phyloP scores from a whole-genome alignment of 192 early-diverging fungal genomes.

The Backusella macrospora region DNA sequence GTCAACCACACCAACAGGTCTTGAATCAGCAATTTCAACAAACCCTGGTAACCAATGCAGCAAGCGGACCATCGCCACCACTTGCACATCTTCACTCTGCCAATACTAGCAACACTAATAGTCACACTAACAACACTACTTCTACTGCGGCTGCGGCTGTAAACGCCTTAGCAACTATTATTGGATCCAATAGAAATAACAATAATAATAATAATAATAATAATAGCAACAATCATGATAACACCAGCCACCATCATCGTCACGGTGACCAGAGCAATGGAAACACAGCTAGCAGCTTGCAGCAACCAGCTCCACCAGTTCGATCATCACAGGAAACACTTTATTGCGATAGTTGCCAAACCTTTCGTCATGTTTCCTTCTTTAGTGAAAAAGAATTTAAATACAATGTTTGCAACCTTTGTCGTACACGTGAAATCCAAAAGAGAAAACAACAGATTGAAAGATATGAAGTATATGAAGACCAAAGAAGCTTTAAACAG shows the following conservation, averaged over 20 bases:
- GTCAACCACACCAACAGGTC: constrained; percentile 3
- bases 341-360: constrained; percentile 14
- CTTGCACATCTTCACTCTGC: background rate
- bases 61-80: background rate
- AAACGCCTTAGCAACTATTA: background rate
- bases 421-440: background rate
- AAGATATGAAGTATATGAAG: constrained; percentile 12
- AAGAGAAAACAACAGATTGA: constrained; percentile 15
- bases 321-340: background rate
- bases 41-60: constrained; percentile 10
- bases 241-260: background rate
- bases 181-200: constrained; percentile 4
- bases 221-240: background rate
- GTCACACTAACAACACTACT: background rate
- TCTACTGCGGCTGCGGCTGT: background rate
- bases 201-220: background rate
- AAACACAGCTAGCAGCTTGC: background rate
- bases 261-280: background rate
- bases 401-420: constrained; percentile 1
- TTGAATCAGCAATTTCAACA: constrained; percentile 7
- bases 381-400: constrained; percentile 7
- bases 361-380: background rate
- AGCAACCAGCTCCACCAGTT: background rate
- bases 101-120: background rate
- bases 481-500: constrained; percentile 20